These are phyloP conservation scores for Thalia dealbata DNA, from an alignment of 176 grass and related monocot species.

Conservation along the genomic window DNA sequence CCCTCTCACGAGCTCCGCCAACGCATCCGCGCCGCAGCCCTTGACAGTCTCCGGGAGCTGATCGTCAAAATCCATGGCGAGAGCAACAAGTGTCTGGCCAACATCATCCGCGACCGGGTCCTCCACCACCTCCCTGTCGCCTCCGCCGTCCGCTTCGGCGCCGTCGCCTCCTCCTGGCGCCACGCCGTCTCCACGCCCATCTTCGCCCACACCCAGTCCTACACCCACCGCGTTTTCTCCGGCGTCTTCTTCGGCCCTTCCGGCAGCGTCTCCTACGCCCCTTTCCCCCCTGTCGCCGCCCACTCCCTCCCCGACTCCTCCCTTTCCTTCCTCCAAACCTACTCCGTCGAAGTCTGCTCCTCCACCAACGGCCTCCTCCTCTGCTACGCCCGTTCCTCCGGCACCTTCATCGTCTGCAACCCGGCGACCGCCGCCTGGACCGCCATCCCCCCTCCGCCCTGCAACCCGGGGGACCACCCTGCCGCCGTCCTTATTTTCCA, in stretches of 20 bases:
- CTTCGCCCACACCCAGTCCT: constrained; percentile 34
- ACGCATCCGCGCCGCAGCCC: too few species aligned
- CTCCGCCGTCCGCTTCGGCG: constrained; percentile 21
- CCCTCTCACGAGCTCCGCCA: too few species aligned
- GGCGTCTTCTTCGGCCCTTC: constrained; percentile 20
- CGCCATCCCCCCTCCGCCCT: constrained; percentile 24
- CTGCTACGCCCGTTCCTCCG: constrained; percentile 23
- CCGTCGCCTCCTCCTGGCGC: constrained; percentile 38
- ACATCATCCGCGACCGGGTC: constrained; percentile 23
- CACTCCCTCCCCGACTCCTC: constrained; percentile 18
- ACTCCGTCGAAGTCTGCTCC: constrained; percentile 16
- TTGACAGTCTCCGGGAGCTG: too few species aligned
- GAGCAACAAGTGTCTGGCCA: neutral
- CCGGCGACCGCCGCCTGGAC: constrained; percentile 28
- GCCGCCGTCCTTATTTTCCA: constrained; percentile 46
- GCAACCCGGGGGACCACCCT: constrained; percentile 16
- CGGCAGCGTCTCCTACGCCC: constrained; percentile 11
- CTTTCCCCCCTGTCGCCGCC: constrained; percentile 19
- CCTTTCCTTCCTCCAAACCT: constrained; percentile 22
- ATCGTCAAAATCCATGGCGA: neutral
- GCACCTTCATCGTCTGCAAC: constrained; percentile 37
- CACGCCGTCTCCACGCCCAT: constrained; percentile 21
- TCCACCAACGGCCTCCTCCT: constrained; percentile 40
- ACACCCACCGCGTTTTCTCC: constrained; percentile 20
- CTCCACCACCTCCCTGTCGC: constrained; percentile 25